Percentiles rank a stretch among this genome's conserved stretches.
Conservation (phyloP, 2,329 filamentous ascomycete genomes). For the Curvularia eragrostidis region DNA sequence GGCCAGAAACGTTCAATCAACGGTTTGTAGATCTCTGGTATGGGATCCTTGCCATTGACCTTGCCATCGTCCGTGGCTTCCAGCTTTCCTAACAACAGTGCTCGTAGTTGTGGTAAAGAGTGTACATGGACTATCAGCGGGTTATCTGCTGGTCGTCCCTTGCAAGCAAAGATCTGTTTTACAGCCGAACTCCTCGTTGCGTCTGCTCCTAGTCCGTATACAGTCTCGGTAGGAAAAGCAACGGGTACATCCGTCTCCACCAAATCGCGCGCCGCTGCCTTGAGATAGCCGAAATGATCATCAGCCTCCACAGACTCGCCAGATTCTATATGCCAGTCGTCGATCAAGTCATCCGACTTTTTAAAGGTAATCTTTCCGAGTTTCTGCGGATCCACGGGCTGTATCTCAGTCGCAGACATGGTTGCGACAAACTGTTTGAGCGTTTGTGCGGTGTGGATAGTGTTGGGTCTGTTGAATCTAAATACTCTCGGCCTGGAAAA, state of each 20-base stretch:
- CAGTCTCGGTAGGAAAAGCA: constrained; percentile 96
- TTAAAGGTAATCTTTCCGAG: constrained; percentile 48
- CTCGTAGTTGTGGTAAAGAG: constrained; percentile 77
- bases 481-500: constrained; percentile 5
- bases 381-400: constrained; percentile 50
- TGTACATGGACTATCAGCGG: constrained; percentile 92
- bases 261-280: constrained; percentile 71
- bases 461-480: neutral
- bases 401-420: constrained; percentile 48
- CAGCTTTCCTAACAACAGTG: constrained; percentile 58
- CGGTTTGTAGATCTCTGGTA: constrained; percentile 78
- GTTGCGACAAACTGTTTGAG: constrained; percentile 12
- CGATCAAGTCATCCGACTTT: constrained; percentile 43
- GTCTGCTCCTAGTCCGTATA: constrained; percentile 96
- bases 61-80: constrained; percentile 2
- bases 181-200: constrained; percentile 85
- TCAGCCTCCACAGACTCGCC: constrained; percentile 49
- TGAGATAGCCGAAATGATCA: constrained; percentile 60
- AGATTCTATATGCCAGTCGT: constrained; percentile 46
- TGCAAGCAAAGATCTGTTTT: constrained; percentile 88
- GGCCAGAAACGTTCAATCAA: constrained; percentile 91
- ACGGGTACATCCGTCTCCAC: constrained; percentile 75
- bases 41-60: constrained; percentile 47
- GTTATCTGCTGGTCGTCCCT: constrained; percentile 90
- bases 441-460: neutral